phyloP scores from a whole-genome alignment of 192 early-diverging fungal genomes.

The Backusella morwellensis region DNA sequence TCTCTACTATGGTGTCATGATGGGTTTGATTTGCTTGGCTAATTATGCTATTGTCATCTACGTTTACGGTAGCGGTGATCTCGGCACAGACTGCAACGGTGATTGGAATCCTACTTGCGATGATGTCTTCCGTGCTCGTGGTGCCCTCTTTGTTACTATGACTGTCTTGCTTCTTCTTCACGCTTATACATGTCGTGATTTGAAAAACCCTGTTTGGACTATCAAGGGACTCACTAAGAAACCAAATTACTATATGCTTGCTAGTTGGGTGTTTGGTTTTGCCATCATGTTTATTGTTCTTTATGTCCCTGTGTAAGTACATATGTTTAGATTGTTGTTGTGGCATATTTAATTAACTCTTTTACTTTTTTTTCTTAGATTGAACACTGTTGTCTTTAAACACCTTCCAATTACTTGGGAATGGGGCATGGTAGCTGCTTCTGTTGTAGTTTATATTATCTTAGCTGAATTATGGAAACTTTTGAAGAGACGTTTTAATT shows the following conservation, averaged over 20 bases:
- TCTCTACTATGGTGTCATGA: conserved; percentile 64
- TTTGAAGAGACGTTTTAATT: not conserved
- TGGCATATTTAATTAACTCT: not conserved
- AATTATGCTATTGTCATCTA: conserved; percentile 66
- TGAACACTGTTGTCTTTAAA: conserved; percentile 63
- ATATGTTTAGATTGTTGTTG: not conserved
- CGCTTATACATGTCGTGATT: conserved; percentile 72
- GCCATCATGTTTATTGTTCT: conserved; percentile 54
- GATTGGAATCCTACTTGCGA: conserved; percentile 52
- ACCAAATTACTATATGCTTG: conserved; percentile 55
- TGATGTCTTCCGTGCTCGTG: conserved; percentile 68
- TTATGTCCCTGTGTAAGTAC: conserved; percentile 57
- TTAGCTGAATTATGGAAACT: conserved; percentile 64
- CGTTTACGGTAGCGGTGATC: conserved; percentile 56
- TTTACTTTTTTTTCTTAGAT: not conserved
- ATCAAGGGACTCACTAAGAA: conserved; percentile 37
- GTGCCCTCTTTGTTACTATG: conserved; percentile 68
- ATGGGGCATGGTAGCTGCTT: conserved; percentile 66
- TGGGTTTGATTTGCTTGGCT: conserved; percentile 61
- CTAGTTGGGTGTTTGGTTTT: conserved; percentile 43
- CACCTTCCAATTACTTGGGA: conserved; percentile 67
- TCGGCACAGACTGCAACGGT: conserved; percentile 60
- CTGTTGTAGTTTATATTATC: conserved; percentile 59
- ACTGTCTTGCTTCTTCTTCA: conserved; percentile 72
- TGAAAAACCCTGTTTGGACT: conserved; percentile 61